Base-by-base conservation (phyloP, 768 basidiomycete species). In the Podaxis sp. region DNA sequence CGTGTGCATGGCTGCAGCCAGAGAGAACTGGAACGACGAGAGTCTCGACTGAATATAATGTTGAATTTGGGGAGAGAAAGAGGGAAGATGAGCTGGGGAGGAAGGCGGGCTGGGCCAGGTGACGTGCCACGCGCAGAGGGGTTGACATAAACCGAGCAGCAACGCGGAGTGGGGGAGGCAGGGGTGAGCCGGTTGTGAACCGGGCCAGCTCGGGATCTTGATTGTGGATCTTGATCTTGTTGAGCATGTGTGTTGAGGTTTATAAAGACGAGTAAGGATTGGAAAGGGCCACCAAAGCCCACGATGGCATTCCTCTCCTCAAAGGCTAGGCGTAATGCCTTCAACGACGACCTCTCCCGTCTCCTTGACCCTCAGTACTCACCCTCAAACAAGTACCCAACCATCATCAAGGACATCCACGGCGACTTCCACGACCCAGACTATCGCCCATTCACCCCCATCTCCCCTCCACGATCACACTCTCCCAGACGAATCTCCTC, bases 351-450 rank as follows among this genome's bases (percentile, higher is more conserved):
- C 51, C 26, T 67, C 59, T 61, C 58, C 28, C 64, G 67, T 33
- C 64, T 67, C 48, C 63, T 67, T n/a, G 64, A 67, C 56, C 67
- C 67, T 6, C 63, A 62, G 55, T 65, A 67, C 57, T 64, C 64
- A 2, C 55, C 64, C 17, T 49, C 54, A 51, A 24, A 52, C 59
- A 59, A 62, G 44, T 39, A 44, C 52, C 30, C 48, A 13, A 48
- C 59, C 42, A 49, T 48, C 56, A 39, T 54, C 56, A 60, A 51
- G 57, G 67, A 67, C 38, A 60, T 38, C 33, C 64, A 65, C 33
- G 67, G 67, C 49, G 54, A 67, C 64, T 52, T 67, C 24, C 67
- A 67, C 39, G 67, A 67, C 56, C 67, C 67, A 39, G 67, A 67
- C 59, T 67, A 67, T 59, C 44, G 67, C 17, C 64, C 59, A 4